A percentile compares a stretch with the other conserved stretches of the same genome.
Conservation (phyloP, 192 early-diverging fungal genomes). For the Coemansia sp. region DNA sequence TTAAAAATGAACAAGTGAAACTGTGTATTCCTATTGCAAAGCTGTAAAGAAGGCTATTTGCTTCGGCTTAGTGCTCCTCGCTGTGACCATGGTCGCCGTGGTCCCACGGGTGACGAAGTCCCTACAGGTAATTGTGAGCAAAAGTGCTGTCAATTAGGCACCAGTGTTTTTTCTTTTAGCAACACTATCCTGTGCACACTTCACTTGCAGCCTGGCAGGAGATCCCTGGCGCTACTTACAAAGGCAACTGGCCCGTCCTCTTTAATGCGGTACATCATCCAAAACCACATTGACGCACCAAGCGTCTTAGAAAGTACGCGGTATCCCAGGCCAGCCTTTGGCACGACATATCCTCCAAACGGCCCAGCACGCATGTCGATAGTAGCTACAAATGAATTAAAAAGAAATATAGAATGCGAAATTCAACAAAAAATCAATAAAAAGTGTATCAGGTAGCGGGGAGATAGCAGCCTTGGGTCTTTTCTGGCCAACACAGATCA, state of each 20-base stretch:
- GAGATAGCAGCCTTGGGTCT: no score
- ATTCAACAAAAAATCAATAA: not conserved
- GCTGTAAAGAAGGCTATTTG: not conserved
- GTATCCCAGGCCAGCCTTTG: conserved; percentile 47
- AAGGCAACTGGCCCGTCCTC: conserved; percentile 69
- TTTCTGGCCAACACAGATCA: no score
- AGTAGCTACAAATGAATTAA: not conserved
- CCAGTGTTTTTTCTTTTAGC: not conserved
- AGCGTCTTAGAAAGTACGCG: conserved; percentile 61
- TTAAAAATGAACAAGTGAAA: conserved; percentile 1
- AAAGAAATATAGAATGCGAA: not conserved
- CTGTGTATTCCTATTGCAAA: not conserved
- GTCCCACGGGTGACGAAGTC: conserved; percentile 70
- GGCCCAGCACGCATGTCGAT: conserved; percentile 31
- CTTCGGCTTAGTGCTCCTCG: conserved; percentile 20
- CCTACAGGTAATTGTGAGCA: conserved; percentile 37
- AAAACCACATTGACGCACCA: conserved; percentile 78
- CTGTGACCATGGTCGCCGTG: conserved; percentile 59
- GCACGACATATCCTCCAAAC: conserved; percentile 43
- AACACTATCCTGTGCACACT: not conserved
- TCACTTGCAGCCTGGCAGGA: not conserved
- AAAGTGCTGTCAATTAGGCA: not conserved
- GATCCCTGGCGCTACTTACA: conserved; percentile 53
- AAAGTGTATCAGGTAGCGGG: not conserved
- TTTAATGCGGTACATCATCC: conserved; percentile 81